Conservation (phyloP, 2,329 filamentous ascomycete species). For the Phoma sp. region DNA sequence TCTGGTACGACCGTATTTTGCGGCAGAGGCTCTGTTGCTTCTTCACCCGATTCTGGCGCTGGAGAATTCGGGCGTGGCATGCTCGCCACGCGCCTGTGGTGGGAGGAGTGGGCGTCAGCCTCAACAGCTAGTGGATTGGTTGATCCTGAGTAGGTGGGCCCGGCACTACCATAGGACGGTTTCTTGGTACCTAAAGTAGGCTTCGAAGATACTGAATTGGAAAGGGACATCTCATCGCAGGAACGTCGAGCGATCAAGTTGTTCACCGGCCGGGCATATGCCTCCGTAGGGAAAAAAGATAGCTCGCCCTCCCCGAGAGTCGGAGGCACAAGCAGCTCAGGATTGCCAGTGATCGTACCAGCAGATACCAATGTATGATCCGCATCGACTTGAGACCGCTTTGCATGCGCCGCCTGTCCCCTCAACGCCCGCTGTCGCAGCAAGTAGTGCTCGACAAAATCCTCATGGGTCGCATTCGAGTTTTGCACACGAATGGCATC, state of each 20-base stretch:
- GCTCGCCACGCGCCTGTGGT: not conserved
- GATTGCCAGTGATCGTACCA: too few relatives aligned
- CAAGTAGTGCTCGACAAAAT: slow-evolving; percentile 3
- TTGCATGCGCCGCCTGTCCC: not conserved
- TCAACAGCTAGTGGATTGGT: slow-evolving; percentile 1
- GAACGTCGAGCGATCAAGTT: not conserved
- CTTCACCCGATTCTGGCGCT: not conserved
- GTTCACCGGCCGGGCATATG: not conserved
- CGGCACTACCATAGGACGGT: slow-evolving; percentile 8
- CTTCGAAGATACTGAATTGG: slow-evolving; percentile 5
- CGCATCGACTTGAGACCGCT: not conserved
- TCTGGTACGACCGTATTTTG: not conserved
- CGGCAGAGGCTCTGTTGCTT: not conserved
- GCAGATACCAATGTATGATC: too few relatives aligned
- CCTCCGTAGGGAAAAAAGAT: not conserved
- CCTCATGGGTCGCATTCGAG: not conserved
- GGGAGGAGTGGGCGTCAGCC: not conserved
- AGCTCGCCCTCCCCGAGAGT: too few relatives aligned
- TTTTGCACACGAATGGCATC: not conserved
- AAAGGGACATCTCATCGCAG: not conserved
- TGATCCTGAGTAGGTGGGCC: not conserved
- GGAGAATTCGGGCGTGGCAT: not conserved
- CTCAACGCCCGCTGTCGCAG: not conserved
- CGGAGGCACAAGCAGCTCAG: too few relatives aligned
- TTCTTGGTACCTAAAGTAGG: slow-evolving; percentile 3